A percentile compares a stretch with the other conserved stretches of the same genome.
phyloP scores from a whole-genome alignment of 441 rosid genomes.

The Jatropha multifida region DNA sequence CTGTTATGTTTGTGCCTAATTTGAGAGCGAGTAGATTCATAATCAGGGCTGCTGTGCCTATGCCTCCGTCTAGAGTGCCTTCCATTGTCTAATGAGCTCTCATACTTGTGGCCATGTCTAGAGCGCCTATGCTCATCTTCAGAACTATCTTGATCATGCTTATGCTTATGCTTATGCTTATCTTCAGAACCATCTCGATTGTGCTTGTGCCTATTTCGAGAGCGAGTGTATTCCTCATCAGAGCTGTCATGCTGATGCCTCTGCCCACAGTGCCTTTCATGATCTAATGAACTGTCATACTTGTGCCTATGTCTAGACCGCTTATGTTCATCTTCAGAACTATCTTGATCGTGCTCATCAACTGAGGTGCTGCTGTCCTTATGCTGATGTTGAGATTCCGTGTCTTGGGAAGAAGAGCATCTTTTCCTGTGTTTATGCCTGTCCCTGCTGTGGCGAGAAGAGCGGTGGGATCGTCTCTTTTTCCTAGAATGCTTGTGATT shows the following conservation, averaged over 20 bases:
- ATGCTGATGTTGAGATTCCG: slow-evolving; percentile 36
- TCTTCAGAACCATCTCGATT: slow-evolving; percentile 24
- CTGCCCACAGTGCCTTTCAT: slow-evolving; percentile 30
- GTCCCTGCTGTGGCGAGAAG: slow-evolving; percentile 43
- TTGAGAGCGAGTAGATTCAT: slow-evolving; percentile 21
- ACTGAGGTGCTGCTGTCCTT: slow-evolving; percentile 39
- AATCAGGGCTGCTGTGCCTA: slow-evolving; percentile 25
- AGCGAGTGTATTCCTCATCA: slow-evolving; percentile 2
- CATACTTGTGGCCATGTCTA: slow-evolving; percentile 26
- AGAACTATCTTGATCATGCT: slow-evolving; percentile 21
- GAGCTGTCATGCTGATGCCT: slow-evolving; percentile 26
- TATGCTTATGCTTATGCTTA: neutral
- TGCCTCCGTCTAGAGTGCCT: slow-evolving; percentile 24
- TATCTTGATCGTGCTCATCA: slow-evolving; percentile 34
- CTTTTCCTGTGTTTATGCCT: slow-evolving; percentile 49
- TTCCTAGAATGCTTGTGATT: slow-evolving; percentile 44
- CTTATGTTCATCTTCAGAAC: slow-evolving; percentile 31
- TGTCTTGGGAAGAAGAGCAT: slow-evolving; percentile 56
- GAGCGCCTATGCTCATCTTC: slow-evolving; percentile 28
- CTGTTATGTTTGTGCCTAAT: slow-evolving; percentile 23
- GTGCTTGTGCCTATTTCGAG: slow-evolving; percentile 19
- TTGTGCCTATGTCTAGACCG: slow-evolving; percentile 22
- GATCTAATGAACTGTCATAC: slow-evolving; percentile 29
- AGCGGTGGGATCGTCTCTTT: slow-evolving; percentile 42
- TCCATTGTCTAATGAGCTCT: slow-evolving; percentile 32